phyloP scores from a whole-genome alignment of 2,329 filamentous ascomycete genomes.

The Blastomyces silverae region DNA sequence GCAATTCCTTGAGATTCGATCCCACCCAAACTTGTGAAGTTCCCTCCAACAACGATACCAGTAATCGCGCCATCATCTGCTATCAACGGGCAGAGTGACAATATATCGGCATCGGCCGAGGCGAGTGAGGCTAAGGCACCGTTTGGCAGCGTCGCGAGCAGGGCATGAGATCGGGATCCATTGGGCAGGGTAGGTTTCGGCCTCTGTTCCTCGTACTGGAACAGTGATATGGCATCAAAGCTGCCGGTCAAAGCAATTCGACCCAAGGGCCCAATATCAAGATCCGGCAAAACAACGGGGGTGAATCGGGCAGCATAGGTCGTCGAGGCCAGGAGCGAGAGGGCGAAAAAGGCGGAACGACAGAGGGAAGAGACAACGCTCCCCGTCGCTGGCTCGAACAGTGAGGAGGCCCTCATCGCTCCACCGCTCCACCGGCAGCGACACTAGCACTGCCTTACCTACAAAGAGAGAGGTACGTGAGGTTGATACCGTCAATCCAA shows the following conservation, averaged over 20 bases:
- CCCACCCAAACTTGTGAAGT: slow-evolving; percentile 85
- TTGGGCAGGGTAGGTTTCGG: slow-evolving; percentile 31
- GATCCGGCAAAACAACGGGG: slow-evolving; percentile 32
- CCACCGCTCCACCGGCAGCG: slow-evolving; percentile 35
- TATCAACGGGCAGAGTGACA: slow-evolving; percentile 77
- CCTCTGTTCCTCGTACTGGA: slow-evolving; percentile 77
- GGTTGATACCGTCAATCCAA: slow-evolving; percentile 7
- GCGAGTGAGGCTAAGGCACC: slow-evolving; percentile 70
- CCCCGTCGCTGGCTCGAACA: slow-evolving; percentile 42
- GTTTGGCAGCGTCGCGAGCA: slow-evolving; percentile 77
- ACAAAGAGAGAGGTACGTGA: not conserved
- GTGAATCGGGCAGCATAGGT: slow-evolving; percentile 33
- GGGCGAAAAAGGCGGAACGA: slow-evolving; percentile 24
- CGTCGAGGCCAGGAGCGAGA: slow-evolving; percentile 16
- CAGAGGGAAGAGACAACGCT: slow-evolving; percentile 31
- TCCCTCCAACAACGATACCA: slow-evolving; percentile 82
- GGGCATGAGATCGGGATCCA: slow-evolving; percentile 57
- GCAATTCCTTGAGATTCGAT: slow-evolving; percentile 71
- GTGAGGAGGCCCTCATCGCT: slow-evolving; percentile 42
- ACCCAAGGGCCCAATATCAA: slow-evolving; percentile 73
- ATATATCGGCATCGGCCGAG: slow-evolving; percentile 74
- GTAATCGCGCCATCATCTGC: slow-evolving; percentile 58
- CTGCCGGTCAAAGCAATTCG: slow-evolving; percentile 80
- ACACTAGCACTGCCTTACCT: slow-evolving; percentile 24
- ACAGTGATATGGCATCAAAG: slow-evolving; percentile 86